Conservation (phyloP, 345 rosid species). For the Punica granatum region DNA sequence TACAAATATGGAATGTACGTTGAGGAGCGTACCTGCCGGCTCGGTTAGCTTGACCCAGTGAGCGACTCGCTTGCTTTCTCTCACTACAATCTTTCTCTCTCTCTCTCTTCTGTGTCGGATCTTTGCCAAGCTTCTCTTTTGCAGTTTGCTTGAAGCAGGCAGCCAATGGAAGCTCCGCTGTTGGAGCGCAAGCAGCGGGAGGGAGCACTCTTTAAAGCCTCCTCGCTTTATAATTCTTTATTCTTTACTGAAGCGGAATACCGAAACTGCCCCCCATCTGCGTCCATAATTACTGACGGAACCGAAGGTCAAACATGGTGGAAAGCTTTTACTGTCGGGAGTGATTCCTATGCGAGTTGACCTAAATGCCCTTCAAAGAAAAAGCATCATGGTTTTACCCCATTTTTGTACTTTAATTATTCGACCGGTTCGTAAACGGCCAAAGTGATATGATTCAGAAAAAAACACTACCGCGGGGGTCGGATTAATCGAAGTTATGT, state of each 20-base stretch:
- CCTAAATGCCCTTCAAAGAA: neutral
- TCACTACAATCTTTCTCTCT: neutral
- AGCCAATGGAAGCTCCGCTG: neutral
- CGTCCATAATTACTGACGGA: neutral
- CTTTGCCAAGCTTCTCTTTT: neutral
- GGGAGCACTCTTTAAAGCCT: neutral
- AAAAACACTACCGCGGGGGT: no score
- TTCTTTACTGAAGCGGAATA: neutral
- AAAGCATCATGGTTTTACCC: neutral
- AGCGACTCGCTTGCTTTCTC: neutral
- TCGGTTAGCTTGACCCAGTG: neutral
- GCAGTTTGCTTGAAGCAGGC: neutral
- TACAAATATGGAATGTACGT: neutral
- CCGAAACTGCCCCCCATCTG: neutral
- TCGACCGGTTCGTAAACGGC: neutral
- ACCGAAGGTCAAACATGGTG: neutral
- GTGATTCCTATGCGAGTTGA: neutral
- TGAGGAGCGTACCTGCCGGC: neutral
- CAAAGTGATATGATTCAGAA: no score
- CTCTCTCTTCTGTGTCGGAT: neutral
- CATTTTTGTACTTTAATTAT: neutral
- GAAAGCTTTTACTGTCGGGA: neutral
- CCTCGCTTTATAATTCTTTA: neutral
- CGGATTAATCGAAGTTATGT: no score
- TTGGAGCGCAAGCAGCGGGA: neutral